These are phyloP conservation scores for Diaporthe vaccinii DNA, from an alignment of 2,329 filamentous ascomycete species.

Conservation along the genomic window DNA sequence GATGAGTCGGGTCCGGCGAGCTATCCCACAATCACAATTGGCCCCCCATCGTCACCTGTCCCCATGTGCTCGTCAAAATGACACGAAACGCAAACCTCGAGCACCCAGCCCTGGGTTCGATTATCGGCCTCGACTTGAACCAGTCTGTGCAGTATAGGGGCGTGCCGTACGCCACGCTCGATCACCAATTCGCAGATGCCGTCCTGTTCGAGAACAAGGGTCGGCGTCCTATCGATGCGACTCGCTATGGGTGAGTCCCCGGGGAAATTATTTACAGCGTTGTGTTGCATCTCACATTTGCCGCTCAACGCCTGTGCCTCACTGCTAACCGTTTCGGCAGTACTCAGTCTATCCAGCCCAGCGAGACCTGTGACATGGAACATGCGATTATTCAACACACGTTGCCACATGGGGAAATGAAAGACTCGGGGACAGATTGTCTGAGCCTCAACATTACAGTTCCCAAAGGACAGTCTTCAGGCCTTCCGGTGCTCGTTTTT, in stretches of 20 bases:
- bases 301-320: background rate
- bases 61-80: background rate
- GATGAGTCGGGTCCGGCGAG: no score
- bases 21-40: no score
- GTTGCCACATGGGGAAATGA: background rate
- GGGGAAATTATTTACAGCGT: background rate
- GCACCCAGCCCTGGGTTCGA: background rate
- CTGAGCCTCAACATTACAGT: background rate
- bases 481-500: background rate
- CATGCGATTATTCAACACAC: background rate
- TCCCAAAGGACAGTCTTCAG: background rate
- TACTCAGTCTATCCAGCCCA: background rate
- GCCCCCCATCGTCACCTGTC: fast-evolving
- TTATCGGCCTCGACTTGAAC: background rate
- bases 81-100: background rate
- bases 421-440: background rate
- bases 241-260: background rate
- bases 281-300: background rate
- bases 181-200: background rate
- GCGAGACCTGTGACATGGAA: constrained; percentile 1
- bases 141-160: background rate
- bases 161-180: background rate
- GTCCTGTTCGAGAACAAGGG: background rate
- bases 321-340: background rate
- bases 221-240: background rate